Base-by-base conservation (phyloP, 306 rosid genomes). In the Purshia tridentata region DNA sequence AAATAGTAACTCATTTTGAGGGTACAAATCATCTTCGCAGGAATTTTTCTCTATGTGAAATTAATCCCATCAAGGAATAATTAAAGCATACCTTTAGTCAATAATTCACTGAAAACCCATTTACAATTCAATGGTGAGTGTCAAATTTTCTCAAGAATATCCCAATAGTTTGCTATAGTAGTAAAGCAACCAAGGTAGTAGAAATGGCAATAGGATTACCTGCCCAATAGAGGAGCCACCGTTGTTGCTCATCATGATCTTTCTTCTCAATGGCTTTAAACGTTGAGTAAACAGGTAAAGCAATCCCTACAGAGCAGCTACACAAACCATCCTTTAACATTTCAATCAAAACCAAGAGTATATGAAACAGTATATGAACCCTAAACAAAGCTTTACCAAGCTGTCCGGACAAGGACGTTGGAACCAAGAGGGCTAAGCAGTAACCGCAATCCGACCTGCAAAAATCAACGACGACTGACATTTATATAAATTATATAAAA, bases 191-290 rank as follows among this genome's bases (percentile, higher is more conserved):
- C 41, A 20, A 20, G 12, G 77, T 15, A 69, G 8, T 9, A 44
- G 40, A 79, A 53, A 23, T 16, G 47, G 64, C 14, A 68, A 39
- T 20, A 72, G 48, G 51, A 42, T 18, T 8, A 84, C 91, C 89
- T 80, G 89, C 86, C 89, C 91, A 87, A 74, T 87, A 87, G 12
- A 75, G 68, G 6, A 85, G 87, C 86, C 85, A 80, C 45, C 75
- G 80, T 19, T 85, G 84, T 47, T 84, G 89, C 56, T 87, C 84
- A 46, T 41, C 22, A 46, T 49, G 81, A 56, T 84, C 84, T 76
- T 80, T 78, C 62, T 67, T 72, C 86, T 87, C 91, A 50, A 87
- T 80, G 52, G 89, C 91, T 77, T 87, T 87, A 57, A 87, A 84
- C 8, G 91, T 85, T 8, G 81, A 84, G 81, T 80, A 87, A 46